phyloP scores from a whole-genome alignment of 2,329 filamentous ascomycete species.

The Penicillium sp. region DNA sequence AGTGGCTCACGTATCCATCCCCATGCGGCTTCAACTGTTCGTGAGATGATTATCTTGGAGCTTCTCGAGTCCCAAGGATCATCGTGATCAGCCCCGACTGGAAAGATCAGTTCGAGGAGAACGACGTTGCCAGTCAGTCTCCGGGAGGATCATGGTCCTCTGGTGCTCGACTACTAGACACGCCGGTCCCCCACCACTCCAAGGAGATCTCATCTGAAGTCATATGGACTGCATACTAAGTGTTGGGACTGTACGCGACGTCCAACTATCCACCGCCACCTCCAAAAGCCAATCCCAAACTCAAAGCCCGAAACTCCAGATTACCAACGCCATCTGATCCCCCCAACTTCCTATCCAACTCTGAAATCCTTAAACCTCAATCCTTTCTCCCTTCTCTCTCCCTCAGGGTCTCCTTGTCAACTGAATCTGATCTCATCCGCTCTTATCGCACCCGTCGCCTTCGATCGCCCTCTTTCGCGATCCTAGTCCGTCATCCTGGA shows the following conservation, averaged over 20 bases:
- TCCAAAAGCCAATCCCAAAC: not conserved
- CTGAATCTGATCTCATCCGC: not conserved
- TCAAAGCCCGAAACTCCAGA: not conserved
- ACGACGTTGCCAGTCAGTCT: not conserved
- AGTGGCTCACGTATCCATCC: not conserved
- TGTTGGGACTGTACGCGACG: not conserved
- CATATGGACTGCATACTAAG: not conserved
- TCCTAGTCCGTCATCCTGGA: slow-evolving; percentile 1
- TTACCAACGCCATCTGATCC: not conserved
- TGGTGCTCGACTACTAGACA: slow-evolving; percentile 11
- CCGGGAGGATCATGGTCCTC: not conserved
- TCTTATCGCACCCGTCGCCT: not conserved
- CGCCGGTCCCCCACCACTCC: slow-evolving; percentile 30
- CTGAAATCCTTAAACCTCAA: not conserved
- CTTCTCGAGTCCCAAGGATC: not conserved
- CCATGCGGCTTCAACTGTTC: not conserved
- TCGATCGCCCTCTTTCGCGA: not conserved
- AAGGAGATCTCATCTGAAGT: slow-evolving; percentile 20
- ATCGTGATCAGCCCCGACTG: not conserved
- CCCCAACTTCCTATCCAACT: not conserved
- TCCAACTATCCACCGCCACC: slow-evolving; percentile 7
- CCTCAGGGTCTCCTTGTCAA: not conserved
- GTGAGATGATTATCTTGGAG: not conserved
- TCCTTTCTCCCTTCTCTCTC: not conserved
- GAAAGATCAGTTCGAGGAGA: not conserved